Percentiles rank a stretch among this genome's conserved stretches.
Evolutionary conservation across 257 asterid species (phyloP).

Genomic region (Nicotiana attenuata): DNA sequence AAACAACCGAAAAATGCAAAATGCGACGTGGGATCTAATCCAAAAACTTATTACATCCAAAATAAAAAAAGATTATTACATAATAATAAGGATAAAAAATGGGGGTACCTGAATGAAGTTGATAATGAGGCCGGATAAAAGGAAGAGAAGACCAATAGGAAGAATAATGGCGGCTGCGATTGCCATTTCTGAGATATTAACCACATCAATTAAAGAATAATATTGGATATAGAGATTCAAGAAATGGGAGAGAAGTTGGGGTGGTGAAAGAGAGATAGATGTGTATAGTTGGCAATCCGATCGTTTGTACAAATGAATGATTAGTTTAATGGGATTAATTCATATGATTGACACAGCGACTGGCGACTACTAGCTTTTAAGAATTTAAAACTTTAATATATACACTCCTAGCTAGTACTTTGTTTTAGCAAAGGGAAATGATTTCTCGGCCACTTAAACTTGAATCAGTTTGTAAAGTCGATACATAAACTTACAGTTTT

Average conservation of each 20-base stretch:
- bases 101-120: slow-evolving; percentile 58
- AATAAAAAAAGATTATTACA: not conserved
- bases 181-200: slow-evolving; percentile 44
- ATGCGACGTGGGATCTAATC: not conserved
- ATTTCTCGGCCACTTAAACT: too few species aligned
- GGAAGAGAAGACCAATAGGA: slow-evolving; percentile 66
- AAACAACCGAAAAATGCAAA: not conserved
- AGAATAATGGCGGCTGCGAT: slow-evolving; percentile 61
- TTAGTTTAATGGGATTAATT: not conserved
- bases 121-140: slow-evolving; percentile 63
- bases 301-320: not conserved
- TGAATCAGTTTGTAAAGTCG: too few species aligned
- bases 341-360: not conserved
- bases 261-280: not conserved
- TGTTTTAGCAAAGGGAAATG: too few species aligned
- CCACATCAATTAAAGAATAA: not conserved
- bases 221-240: not conserved
- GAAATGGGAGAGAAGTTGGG: not conserved
- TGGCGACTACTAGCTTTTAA: not conserved
- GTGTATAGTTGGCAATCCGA: not conserved
- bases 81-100: not conserved
- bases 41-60: not conserved
- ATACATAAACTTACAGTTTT: too few species aligned
- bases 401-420: too few species aligned
- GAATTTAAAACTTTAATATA: too few species aligned